Percentiles rank a stretch among this genome's conserved stretches.
These are phyloP conservation scores for Gossypium davidsonii DNA, from an alignment of 441 rosid species.

Conservation along the genomic window DNA sequence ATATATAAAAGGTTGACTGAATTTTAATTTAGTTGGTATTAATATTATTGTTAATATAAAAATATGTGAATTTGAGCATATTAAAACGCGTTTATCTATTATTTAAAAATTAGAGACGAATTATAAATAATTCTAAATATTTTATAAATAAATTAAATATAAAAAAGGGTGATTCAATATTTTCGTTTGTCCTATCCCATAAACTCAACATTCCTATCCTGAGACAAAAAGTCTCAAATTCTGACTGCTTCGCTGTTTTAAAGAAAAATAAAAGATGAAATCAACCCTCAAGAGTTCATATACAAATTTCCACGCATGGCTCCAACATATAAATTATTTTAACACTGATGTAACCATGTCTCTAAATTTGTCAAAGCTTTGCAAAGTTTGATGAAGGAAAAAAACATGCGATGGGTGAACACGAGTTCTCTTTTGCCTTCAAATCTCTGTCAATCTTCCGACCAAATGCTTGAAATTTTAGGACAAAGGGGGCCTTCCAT, in stretches of 20 bases:
- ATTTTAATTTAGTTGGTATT: too few species aligned
- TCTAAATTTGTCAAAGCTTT: too few species aligned
- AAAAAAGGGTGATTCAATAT: background rate
- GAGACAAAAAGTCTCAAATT: background rate
- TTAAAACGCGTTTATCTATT: too few species aligned
- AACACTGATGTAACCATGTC: too few species aligned
- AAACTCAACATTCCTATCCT: background rate
- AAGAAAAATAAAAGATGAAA: too few species aligned
- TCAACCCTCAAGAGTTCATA: background rate
- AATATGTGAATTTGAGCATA: too few species aligned
- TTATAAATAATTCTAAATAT: too few species aligned
- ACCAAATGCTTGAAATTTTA: conserved; percentile 19
- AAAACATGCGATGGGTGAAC: background rate
- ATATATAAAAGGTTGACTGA: too few species aligned
- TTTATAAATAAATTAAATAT: background rate
- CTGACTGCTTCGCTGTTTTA: background rate
- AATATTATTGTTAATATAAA: too few species aligned
- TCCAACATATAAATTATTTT: background rate
- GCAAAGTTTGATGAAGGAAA: conserved; percentile 1
- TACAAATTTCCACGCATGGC: background rate
- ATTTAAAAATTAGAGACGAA: too few species aligned
- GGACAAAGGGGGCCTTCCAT: background rate
- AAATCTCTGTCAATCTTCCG: conserved; percentile 8
- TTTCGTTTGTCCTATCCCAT: background rate
- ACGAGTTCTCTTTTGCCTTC: conserved; percentile 14